phyloP scores from a whole-genome alignment of 139 green algal species.

The Ulvella scutata region DNA sequence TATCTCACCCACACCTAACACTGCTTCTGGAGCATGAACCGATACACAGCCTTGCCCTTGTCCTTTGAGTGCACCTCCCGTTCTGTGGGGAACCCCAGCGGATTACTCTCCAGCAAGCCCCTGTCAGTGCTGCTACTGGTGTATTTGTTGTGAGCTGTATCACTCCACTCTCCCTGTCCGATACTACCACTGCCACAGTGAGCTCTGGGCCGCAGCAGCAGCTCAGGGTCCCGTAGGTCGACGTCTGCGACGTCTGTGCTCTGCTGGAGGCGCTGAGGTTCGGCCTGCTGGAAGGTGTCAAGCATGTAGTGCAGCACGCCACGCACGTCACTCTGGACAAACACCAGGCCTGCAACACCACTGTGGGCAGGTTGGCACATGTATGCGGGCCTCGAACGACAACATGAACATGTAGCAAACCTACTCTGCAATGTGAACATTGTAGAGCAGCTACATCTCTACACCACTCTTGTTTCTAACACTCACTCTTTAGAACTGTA shows the following conservation, averaged over 20 bases:
- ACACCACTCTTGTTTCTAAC: too few relatives aligned
- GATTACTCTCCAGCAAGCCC: conserved; percentile 53
- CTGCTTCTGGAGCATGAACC: conserved; percentile 18
- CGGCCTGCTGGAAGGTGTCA: too few relatives aligned
- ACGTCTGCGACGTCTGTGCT: neutral
- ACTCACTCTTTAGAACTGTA: too few relatives aligned
- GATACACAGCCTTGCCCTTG: conserved; percentile 18
- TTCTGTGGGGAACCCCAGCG: conserved; percentile 53
- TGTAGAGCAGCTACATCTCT: too few relatives aligned
- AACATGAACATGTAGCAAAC: too few relatives aligned
- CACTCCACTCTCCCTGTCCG: too few relatives aligned
- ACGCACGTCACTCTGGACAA: conserved; percentile 15
- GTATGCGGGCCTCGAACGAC: too few relatives aligned
- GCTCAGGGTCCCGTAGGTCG: too few relatives aligned
- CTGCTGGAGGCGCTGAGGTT: neutral
- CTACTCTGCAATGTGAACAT: too few relatives aligned
- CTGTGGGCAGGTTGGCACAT: neutral
- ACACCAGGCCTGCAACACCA: conserved; percentile 8
- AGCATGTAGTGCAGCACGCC: conserved; percentile 34
- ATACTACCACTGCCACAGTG: neutral
- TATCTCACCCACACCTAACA: neutral
- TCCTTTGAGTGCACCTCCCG: conserved; percentile 31
- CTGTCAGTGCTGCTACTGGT: too few relatives aligned
- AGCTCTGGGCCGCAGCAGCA: neutral
- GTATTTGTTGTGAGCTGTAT: too few relatives aligned